Evolutionary conservation across 257 asterid genomes (phyloP).

Genomic region (Solanum raphanifolium): DNA sequence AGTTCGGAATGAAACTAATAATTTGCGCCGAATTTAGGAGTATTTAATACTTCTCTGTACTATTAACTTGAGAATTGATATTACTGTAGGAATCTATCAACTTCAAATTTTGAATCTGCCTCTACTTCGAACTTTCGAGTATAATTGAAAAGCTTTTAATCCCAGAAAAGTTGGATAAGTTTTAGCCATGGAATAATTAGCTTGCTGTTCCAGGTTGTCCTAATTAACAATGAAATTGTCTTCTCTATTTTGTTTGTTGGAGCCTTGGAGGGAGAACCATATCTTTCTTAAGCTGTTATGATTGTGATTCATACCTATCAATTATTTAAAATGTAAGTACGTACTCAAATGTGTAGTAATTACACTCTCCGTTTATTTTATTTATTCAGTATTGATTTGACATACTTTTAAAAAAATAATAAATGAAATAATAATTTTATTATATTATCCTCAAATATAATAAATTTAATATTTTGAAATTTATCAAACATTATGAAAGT

Average conservation of each 20-base stretch:
- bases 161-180: neutral
- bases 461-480: no score
- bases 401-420: no score
- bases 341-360: neutral
- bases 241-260: neutral
- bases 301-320: slow-evolving; percentile 19
- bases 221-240: neutral
- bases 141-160: neutral
- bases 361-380: no score
- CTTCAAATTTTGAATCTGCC: neutral
- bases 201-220: slow-evolving; percentile 8
- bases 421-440: no score
- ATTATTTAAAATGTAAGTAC: neutral
- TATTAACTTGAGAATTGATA: neutral
- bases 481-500: neutral
- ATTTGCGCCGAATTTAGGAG: no score
- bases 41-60: no score
- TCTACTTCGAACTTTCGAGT: neutral
- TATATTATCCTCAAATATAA: no score
- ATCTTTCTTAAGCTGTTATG: slow-evolving; percentile 10
- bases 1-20: no score
- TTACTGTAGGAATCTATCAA: rapidly evolving
- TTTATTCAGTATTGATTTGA: no score
- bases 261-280: neutral
- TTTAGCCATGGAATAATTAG: neutral